Evolutionary conservation across 2,329 filamentous ascomycete genomes (phyloP), one percentile per base, ranked within the genome.

Genomic region (Alternaria hordeiaustralica): DNA sequence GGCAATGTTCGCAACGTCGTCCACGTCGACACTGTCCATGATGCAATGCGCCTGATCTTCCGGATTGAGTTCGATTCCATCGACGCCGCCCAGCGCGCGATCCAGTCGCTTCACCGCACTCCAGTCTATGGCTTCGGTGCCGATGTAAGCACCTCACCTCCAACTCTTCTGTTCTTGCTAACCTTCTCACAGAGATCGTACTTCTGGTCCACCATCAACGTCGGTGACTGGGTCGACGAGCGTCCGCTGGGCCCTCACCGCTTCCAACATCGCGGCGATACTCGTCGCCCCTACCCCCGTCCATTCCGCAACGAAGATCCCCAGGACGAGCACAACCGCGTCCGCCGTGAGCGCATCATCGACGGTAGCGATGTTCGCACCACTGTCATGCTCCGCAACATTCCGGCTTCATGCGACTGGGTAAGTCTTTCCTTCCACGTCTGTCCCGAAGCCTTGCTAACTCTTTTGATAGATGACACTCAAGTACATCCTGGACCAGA

Each of bases 341-440:
- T 85, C 45, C 70, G 75, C 9, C 60, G 78, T 3, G 65, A 75
- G 23, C 75, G 74, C 41, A 83, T 85, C 59, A 56, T 72, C 15
- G 70, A 75, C n/a, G 84, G 84, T n/a, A 65, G 69, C 6, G 84
- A 85, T 66, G 80, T 84, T n/a, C 83, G 84, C 61, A 85, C 83
- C 2, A 85, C 83, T 0, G 92, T 98, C 68, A 97, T 98, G 95
- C 81, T 97, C 30, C 90, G 95, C 43, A 97, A 98, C 78, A 95
- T 97, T 49, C 95, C 95, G 2, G 97, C 97, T 82, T 93, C 94
- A 72, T 90, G 97, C 88, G 93, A 72, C 89, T 84, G 67, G 75
- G 82, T 84, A 78, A 67, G 80, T 72, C 58, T 7, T 28, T 20
- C 30, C 51, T 49, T 33, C 47, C 28, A 6, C 11, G 7, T 8